Base-by-base conservation (phyloP, 108 stramenopile genomes). In the Bacterosira constricta region DNA sequence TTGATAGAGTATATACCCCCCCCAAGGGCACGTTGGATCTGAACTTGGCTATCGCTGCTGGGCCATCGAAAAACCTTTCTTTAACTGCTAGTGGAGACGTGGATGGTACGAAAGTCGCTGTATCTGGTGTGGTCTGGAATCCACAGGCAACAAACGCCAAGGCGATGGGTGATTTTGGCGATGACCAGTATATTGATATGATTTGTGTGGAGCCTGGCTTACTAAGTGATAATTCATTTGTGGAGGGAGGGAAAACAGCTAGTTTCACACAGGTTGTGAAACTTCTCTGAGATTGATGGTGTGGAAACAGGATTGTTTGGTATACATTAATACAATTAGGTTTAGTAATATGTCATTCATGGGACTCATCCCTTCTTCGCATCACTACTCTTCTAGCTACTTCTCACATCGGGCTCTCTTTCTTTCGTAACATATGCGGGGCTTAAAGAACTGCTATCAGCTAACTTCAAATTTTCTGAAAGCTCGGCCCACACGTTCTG, bases 151-250 rank as follows among this genome's bases (percentile, higher is more conserved):
- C 79, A 26, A 94, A 91, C 29, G 89, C 90, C 1, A 72, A 61
- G 29, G 83, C 77, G 2, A 90, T 94, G 90, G 49, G 50, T 13
- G 93, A 94, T 56, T 91, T 94, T 70, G 86, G 84, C 11, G 76
- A 86, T 26, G 90, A 91, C 54, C 78, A 86, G 75, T 87, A 91
- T 58, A 39, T 71, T 25, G 90, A 91, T 12, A 91, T 94, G 89
- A 87, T 94, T 49, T 94, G 93, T 64, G 87, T 91, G 11, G 90
- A 94, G 59, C 93, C 93, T 26, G 90, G 90, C 25, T 63, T 94
- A 26, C 55, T 91, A 4, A 65, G 36, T 26, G 51, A 71, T 64
- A 63, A 70, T 26, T 80, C 84, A 0, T 20, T 50, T 36, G 29
- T 92, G 31, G 64, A 74, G 52, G 59, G 80, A 2, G 87, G 87